Percentiles rank a stretch among this genome's conserved stretches.
Conservation (phyloP, 805 yeast genomes). For the Priceomyces melissophilus region DNA sequence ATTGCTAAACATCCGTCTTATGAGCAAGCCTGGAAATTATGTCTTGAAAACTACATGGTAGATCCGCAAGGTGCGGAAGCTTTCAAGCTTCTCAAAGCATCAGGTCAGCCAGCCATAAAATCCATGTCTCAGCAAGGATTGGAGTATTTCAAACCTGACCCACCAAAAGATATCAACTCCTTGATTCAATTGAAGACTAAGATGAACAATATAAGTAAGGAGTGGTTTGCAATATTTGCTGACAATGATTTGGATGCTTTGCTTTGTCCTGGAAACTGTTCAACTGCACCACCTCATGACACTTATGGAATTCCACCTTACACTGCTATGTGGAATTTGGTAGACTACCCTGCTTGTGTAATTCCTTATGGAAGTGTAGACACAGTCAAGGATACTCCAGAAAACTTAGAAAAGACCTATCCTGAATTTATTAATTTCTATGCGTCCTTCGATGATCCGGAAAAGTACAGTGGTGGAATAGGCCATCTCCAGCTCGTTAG, state of each 20-base stretch:
- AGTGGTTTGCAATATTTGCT: conserved; percentile 18
- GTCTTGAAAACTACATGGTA: background rate
- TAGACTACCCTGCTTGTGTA: conserved; percentile 28
- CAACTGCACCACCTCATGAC: conserved; percentile 40
- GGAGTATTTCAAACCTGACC: conserved; percentile 32
- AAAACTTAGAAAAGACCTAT: conserved; percentile 9
- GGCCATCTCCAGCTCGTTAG: conserved; percentile 17
- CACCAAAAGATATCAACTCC: conserved; percentile 31
- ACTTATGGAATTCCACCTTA: conserved; percentile 41
- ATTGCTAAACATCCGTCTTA: conserved; percentile 13
- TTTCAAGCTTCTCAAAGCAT: conserved; percentile 18
- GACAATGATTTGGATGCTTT: conserved; percentile 30
- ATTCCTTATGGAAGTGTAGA: conserved; percentile 12
- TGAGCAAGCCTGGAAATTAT: conserved; percentile 1
- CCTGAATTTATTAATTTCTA: conserved; percentile 13
- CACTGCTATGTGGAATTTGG: conserved; percentile 37
- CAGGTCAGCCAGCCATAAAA: conserved; percentile 37
- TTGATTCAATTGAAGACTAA: conserved; percentile 16
- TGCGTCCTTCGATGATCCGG: conserved; percentile 13
- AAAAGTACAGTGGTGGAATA: conserved; percentile 14
- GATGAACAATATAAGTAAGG: conserved; percentile 16
- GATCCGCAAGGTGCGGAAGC: conserved; percentile 36
- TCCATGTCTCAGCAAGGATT: conserved; percentile 33
- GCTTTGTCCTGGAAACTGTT: conserved; percentile 31
- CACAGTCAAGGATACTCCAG: conserved; percentile 8